Conservation (phyloP, 2,329 filamentous ascomycete species). For the Biscogniauxia sp. region DNA sequence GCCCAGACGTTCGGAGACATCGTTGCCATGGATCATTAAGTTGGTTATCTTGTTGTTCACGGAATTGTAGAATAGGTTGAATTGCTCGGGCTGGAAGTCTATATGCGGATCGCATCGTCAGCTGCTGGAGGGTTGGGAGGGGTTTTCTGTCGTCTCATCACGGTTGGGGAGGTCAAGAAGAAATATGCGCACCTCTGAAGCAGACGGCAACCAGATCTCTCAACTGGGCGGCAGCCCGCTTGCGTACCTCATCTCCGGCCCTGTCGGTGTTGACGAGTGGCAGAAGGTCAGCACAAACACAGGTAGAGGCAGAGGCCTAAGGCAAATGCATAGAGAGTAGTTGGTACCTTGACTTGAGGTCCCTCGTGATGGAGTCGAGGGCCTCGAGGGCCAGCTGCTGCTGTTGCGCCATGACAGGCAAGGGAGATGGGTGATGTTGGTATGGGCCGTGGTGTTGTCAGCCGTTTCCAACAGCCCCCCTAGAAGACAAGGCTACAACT, state of each 20-base stretch:
- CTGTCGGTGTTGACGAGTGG: constrained; percentile 19
- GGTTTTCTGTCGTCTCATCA: background rate
- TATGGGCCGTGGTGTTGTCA: constrained; percentile 15
- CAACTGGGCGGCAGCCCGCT: constrained; percentile 52
- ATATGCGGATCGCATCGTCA: constrained; percentile 9
- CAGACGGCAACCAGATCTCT: constrained; percentile 54
- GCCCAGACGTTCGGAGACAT: constrained; percentile 84
- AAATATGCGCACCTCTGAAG: constrained; percentile 48
- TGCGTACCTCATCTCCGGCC: constrained; percentile 49
- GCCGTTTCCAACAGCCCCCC: constrained; percentile 31
- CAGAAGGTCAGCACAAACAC: background rate
- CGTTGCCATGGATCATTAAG: constrained; percentile 80
- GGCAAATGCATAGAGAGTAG: background rate
- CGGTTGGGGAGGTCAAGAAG: background rate
- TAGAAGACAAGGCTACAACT: constrained; percentile 23
- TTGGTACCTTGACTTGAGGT: constrained; percentile 53
- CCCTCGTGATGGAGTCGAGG: constrained; percentile 53
- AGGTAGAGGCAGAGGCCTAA: background rate
- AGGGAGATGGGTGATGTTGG: background rate
- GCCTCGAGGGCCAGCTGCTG: constrained; percentile 53
- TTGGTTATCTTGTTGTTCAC: constrained; percentile 57
- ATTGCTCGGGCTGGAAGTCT: constrained; percentile 81
- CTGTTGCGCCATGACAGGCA: constrained; percentile 41
- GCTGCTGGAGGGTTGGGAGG: constrained; percentile 1
- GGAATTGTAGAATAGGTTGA: constrained; percentile 57